Evolutionary conservation across 2,329 filamentous ascomycete species (phyloP), one percentile per base, ranked within the genome.

Genomic region (Xylaria sp.): DNA sequence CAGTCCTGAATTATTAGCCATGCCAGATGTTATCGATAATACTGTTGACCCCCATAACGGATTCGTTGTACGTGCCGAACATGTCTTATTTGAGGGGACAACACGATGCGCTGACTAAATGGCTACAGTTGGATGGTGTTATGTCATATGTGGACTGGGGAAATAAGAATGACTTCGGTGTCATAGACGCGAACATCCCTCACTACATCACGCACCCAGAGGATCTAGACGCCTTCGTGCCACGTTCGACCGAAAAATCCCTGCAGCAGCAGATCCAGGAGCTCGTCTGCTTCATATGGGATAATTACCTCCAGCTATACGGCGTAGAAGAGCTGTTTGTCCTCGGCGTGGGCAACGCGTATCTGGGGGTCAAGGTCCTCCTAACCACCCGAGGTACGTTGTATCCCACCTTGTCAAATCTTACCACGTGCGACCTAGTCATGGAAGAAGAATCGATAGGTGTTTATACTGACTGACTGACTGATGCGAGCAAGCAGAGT

Each of bases 111-210:
- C 62, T 66, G 23, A 82, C 69, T 54, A 58, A 51, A 33, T 46
- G 23, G 51, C 81, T 59, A 15, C 59, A 97, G 94, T 89, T 92
- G 82, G 94, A 98, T 84, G 87, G 89, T 58, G 87, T 94, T 56
- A 89, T 90, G 76, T 87, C 89, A 33, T 97, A 97, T 78, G 89
- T 97, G 71, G 89, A 92, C 67, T 97, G 94, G 93, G 93, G 93
- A 0, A 80, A 90, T 23, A 82, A 86, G n/a, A 87, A 93, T 66
- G 89, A 87, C 17, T 97, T 95, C 75, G 93, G 90, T 1, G 89
- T 98, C 26, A 92, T 99, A 74, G 96, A 99, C 78, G 88, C 97
- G 67, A 98, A 98, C 72, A 87, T 99, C 2, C 95, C 95, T 0
- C 91, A 90, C 71, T 89, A 94, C 74, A 84, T 94, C 58, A 90